Evolutionary conservation across 108 stramenopile species (phyloP).

Genomic region (Nannochloropsis gaditana): DNA sequence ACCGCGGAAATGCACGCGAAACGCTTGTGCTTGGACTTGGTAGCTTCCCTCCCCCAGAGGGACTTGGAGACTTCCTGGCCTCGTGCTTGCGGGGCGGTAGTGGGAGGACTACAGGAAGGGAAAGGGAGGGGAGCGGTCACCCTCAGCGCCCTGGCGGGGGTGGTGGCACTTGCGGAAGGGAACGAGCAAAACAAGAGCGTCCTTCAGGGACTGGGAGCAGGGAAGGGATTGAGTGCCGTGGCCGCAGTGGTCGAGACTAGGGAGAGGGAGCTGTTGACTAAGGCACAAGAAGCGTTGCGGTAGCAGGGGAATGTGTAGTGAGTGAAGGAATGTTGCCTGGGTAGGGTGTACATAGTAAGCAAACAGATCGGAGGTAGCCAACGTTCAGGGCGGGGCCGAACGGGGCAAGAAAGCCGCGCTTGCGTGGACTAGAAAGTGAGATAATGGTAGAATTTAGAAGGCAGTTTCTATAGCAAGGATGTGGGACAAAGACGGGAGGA

Average conservation of each 20-base stretch:
- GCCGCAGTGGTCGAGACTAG: background rate
- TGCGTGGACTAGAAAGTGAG: too few species aligned
- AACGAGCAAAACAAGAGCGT: background rate
- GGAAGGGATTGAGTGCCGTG: background rate
- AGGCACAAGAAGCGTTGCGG: background rate
- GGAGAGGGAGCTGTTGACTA: background rate
- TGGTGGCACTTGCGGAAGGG: background rate
- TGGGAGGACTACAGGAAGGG: background rate
- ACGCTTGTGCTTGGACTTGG: slow-evolving; percentile 13
- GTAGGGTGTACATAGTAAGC: too few species aligned
- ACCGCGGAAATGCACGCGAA: background rate
- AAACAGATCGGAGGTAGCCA: too few species aligned
- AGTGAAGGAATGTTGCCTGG: background rate
- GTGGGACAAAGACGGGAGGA: too few species aligned
- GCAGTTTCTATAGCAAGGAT: too few species aligned
- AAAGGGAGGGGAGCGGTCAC: background rate
- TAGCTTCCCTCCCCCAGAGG: background rate
- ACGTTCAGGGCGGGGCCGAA: too few species aligned
- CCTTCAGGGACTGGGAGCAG: background rate
- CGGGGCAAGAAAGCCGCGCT: too few species aligned
- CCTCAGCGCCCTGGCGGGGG: background rate
- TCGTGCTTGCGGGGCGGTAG: background rate
- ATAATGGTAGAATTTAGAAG: too few species aligned
- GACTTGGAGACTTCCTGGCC: background rate
- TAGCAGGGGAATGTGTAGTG: background rate